Evolutionary conservation across 2,329 filamentous ascomycete genomes (phyloP).

Genomic region (Spiromastix sp.): DNA sequence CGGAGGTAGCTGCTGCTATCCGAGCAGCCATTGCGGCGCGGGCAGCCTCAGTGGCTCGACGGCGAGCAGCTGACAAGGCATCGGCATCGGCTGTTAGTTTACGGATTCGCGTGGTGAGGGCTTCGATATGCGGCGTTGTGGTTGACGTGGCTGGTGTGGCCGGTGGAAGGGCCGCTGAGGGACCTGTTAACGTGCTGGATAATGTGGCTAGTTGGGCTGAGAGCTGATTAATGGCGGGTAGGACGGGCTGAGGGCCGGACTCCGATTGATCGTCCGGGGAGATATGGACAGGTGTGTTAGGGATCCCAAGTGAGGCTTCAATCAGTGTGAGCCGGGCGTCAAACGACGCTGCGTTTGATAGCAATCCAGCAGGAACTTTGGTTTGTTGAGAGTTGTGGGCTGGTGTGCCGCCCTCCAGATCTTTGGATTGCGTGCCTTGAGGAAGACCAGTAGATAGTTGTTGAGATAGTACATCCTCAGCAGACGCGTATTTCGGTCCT

Average conservation of each 20-base stretch:
- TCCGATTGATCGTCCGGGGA: slow-evolving; percentile 39
- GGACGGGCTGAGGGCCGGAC: slow-evolving; percentile 50
- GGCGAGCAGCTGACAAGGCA: slow-evolving; percentile 32
- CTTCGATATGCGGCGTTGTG: slow-evolving; percentile 34
- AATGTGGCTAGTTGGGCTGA: slow-evolving; percentile 72
- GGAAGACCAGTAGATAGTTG: slow-evolving; percentile 17
- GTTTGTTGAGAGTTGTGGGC: slow-evolving; percentile 8
- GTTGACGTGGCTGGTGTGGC: slow-evolving; percentile 17
- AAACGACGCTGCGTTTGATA: slow-evolving; percentile 78
- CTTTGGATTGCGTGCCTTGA: slow-evolving; percentile 1
- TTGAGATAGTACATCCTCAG: slow-evolving; percentile 25
- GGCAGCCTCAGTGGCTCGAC: slow-evolving; percentile 32
- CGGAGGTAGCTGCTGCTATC: slow-evolving; percentile 22
- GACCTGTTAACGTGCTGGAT: slow-evolving; percentile 36
- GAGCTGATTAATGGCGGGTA: slow-evolving; percentile 71
- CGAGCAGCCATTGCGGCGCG: slow-evolving; percentile 31
- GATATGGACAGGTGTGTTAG: slow-evolving; percentile 52
- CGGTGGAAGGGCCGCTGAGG: slow-evolving; percentile 20
- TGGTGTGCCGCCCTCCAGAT: slow-evolving; percentile 6
- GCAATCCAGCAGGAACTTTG: slow-evolving; percentile 37
- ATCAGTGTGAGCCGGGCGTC: slow-evolving; percentile 69
- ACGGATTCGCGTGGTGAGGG: slow-evolving; percentile 32
- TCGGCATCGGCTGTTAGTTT: slow-evolving; percentile 36
- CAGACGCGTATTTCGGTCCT: slow-evolving; percentile 19
- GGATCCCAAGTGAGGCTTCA: slow-evolving; percentile 72